Conservation (phyloP, 164 flowering plant genomes). For the Amborella trichopoda region DNA sequence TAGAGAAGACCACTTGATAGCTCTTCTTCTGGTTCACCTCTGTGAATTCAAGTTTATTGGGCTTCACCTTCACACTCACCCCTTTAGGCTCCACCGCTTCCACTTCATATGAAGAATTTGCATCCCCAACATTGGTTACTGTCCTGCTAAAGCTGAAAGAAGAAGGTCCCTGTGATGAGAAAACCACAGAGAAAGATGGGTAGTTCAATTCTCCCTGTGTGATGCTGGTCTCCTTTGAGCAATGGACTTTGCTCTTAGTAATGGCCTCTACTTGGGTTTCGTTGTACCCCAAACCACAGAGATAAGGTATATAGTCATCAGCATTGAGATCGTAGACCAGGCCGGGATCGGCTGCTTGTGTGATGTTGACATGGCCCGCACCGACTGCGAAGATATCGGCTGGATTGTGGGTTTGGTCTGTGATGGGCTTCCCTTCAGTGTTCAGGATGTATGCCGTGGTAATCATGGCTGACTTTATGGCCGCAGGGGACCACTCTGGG, state of each 20-base stretch:
- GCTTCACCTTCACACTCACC: constrained; percentile 17
- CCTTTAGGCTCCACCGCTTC: constrained; percentile 16
- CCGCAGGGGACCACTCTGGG: constrained; percentile 60
- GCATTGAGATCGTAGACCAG: constrained; percentile 38
- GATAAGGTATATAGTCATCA: too few species aligned
- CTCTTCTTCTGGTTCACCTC: constrained; percentile 17
- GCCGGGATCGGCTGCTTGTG: constrained; percentile 35
- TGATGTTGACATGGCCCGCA: constrained; percentile 47
- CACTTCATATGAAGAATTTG: constrained; percentile 18
- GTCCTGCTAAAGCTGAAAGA: too few species aligned
- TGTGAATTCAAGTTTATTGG: constrained; percentile 18
- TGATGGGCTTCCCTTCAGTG: constrained; percentile 17
- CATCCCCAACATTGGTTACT: too few species aligned
- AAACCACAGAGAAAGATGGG: too few species aligned
- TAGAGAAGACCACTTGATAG: constrained; percentile 5
- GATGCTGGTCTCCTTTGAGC: constrained; percentile 12
- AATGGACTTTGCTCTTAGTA: constrained; percentile 12
- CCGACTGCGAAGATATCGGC: constrained; percentile 35
- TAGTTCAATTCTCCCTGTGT: too few species aligned
- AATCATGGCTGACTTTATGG: too few species aligned
- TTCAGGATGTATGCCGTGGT: constrained; percentile 31
- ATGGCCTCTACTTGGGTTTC: constrained; percentile 16
- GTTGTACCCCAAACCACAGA: constrained; percentile 37
- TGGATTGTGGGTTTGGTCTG: constrained; percentile 14
- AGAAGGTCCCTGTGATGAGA: too few species aligned